Base-by-base conservation (phyloP, 2,329 filamentous ascomycete genomes). In the Penicillium sp. region DNA sequence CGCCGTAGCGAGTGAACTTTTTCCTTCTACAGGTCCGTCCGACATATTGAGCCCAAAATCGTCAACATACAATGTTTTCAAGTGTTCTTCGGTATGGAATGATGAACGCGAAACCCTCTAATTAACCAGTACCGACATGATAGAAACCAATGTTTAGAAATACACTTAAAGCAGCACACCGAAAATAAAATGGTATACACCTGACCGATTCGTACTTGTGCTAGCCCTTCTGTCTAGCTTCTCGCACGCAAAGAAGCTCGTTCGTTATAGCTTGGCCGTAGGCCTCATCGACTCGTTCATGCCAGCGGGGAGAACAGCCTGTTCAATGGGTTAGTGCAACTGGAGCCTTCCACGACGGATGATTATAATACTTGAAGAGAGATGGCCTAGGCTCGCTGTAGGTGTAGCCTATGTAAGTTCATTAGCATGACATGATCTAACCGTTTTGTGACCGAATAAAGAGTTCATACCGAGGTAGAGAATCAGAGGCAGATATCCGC, bases 401-500 rank as follows among this genome's bases (percentile, higher is more conserved):
- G 59, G 94, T 96, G 84, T 97, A 98, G 71, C 94, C 91, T 95
- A 73, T 65, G 56, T 58, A 41, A 17, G 55, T 26, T 26, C 3
- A 51, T 74, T 44, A 73, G 63, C 62, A 63, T 46, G 11, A 21
- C 17, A 35, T 17, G 45, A 35, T 26, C 4, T 54, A 21, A 3
- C 21, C 26, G 38, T 21, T 41, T 54, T 41, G n/a, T 13, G n/a
- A 11, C 13, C 23, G 45, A 48, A 47, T 8, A 7, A 47, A 45
- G n/a, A 52, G 66, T 62, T 63, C 81, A 73, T 89, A 95, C 92
- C 95, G 73, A 99, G 90, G 81, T 98, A 99, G 79, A 99, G 86
- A 78, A 99, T 96, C 79, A 99, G 81, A 72, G 95, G 95, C 62
- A 99, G 88, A 81, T 98, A 99, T 78, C 95, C 95, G 85, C 92